phyloP scores from a whole-genome alignment of 306 rosid species.

The Urtica urens region DNA sequence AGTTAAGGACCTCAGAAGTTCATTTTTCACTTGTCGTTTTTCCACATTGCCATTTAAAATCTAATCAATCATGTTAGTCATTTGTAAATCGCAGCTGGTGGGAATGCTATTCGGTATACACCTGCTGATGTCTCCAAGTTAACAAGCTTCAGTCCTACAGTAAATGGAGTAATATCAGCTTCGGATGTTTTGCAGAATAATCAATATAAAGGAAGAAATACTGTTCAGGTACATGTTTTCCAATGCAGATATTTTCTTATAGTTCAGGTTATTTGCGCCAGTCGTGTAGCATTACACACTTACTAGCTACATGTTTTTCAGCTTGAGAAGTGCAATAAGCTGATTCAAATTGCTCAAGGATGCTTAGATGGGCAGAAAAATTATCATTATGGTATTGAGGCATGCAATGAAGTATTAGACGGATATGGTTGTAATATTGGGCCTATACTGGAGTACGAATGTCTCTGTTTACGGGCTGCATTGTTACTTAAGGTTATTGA shows the following conservation, averaged over 20 bases:
- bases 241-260: conserved; percentile 2
- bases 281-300: conserved; percentile 4
- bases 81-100: conserved; percentile 38
- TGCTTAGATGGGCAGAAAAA: conserved; percentile 36
- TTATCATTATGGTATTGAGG: conserved; percentile 67
- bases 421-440: conserved; percentile 40
- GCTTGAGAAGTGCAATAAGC: conserved; percentile 70
- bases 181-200: conserved; percentile 32
- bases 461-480: conserved; percentile 70
- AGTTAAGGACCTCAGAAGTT: no score
- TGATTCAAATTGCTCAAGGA: conserved; percentile 51
- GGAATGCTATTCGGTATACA: conserved; percentile 59
- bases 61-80: neutral
- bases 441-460: conserved; percentile 41
- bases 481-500: conserved; percentile 64
- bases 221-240: conserved; percentile 36
- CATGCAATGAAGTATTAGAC: conserved; percentile 80
- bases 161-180: conserved; percentile 39
- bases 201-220: conserved; percentile 27
- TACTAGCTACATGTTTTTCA: conserved; percentile 31
- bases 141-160: conserved; percentile 44
- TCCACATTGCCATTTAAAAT: neutral
- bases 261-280: neutral
- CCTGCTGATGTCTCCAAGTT: conserved; percentile 62
- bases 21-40: neutral